phyloP scores from a whole-genome alignment of 2,329 filamentous ascomycete genomes.

The Cordyceps cicadae region DNA sequence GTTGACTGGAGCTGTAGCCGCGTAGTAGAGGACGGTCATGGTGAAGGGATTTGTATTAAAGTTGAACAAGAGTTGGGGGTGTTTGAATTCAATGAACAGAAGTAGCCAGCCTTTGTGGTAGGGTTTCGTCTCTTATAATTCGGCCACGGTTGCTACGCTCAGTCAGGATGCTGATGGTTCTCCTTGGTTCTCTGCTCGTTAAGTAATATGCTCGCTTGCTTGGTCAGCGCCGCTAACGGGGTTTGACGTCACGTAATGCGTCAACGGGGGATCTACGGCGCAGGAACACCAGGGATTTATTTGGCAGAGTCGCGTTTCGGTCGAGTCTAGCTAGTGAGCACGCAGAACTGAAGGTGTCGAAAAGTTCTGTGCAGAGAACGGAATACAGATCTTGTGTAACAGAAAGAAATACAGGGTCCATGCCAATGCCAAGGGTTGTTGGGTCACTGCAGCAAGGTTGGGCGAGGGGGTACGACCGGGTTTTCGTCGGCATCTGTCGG shows the following conservation, averaged over 20 bases:
- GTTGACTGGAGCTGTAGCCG: constrained; percentile 24
- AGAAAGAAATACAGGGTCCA: not conserved
- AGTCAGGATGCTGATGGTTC: not conserved
- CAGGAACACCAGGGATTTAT: not conserved
- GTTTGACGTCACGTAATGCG: constrained; percentile 4
- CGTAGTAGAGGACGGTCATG: constrained; percentile 13
- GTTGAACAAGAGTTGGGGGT: no score
- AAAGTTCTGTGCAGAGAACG: not conserved
- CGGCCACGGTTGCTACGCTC: not conserved
- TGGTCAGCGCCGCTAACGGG: not conserved
- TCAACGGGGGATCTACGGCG: not conserved
- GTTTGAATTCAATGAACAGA: not conserved
- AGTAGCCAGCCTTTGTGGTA: not conserved
- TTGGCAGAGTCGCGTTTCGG: not conserved
- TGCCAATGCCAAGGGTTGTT: not conserved
- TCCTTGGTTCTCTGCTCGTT: not conserved
- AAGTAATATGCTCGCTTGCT: not conserved
- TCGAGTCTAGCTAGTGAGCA: not conserved
- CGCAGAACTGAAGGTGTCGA: not conserved
- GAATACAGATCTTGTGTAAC: not conserved
- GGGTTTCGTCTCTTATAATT: not conserved
- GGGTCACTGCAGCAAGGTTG: not conserved
- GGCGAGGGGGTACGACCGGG: not conserved
- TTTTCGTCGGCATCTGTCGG: not conserved
- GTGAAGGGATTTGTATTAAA: not conserved